These are phyloP conservation scores for Trifolium subterraneum DNA, from an alignment of 306 rosid genomes.

Conservation along the genomic window DNA sequence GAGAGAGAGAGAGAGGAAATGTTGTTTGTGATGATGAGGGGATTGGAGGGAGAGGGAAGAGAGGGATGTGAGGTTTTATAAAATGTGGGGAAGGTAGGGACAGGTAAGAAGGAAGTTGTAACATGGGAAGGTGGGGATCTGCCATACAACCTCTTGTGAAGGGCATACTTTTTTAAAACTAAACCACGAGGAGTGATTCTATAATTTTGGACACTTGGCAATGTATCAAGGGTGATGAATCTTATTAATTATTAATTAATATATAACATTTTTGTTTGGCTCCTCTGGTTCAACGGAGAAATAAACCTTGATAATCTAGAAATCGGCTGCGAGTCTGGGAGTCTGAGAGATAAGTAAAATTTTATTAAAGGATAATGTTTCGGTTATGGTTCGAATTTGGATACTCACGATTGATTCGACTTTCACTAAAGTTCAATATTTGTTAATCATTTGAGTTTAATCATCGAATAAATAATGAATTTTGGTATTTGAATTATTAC, in stretches of 20 bases:
- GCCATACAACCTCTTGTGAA: constrained; percentile 68
- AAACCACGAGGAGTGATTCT: constrained; percentile 57
- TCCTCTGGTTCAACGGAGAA: no score
- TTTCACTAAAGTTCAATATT: no score
- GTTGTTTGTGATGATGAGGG: constrained; percentile 40
- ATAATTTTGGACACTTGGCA: constrained; percentile 53
- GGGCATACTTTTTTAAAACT: constrained; percentile 61
- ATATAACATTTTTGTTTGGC: not conserved
- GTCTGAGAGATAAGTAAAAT: not conserved
- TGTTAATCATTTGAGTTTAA: not conserved
- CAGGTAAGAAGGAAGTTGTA: constrained; percentile 51
- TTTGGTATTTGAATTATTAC: constrained; percentile 2
- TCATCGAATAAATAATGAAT: not conserved
- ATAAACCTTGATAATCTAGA: no score
- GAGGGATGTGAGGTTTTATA: constrained; percentile 58
- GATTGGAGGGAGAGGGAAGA: constrained; percentile 51
- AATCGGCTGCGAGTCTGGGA: no score
- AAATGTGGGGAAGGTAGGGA: constrained; percentile 54
- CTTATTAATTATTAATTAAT: not conserved
- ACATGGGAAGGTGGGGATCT: constrained; percentile 87
- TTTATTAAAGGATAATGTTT: no score
- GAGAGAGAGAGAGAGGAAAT: constrained; percentile 21
- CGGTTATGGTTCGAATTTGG: no score
- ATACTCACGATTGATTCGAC: no score
- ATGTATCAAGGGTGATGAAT: not conserved